Base-by-base conservation (phyloP, 345 rosid genomes). In the Citrus inodora region DNA sequence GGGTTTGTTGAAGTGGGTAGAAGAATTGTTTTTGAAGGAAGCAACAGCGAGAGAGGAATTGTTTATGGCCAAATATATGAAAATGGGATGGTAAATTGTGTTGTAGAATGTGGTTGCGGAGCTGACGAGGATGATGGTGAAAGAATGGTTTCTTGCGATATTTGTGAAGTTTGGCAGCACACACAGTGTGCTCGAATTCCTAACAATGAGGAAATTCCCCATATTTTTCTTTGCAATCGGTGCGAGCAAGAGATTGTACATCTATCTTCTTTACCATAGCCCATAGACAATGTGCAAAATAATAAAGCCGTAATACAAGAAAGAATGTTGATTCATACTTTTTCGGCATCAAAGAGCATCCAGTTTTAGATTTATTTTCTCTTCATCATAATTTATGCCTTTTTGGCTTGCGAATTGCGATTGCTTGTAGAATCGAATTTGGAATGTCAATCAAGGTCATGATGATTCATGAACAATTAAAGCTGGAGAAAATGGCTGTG, bases 111-210 rank as follows among this genome's bases (percentile, higher is more conserved):
- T 35, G 25, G 76, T 22, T 96, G 99, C 80, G 97, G 98, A 63
- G 85, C 92, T 48, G 82, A 83, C 75, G 92, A 88, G 10, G 97
- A 96, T 67, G 98, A 96, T 62, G 98, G 95, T 5, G 98, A 94
- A 83, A 67, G 97, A 55, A 88, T 92, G 92, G 78, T 96, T 59
- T 78, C 90, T 0, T 93, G 99, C 75, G 99, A 92, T 73, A 90
- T 93, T 2, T 96, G 98, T 76, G 93, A 94, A 77, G 92, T 91
- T 71, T 89, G 98, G 98, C 97, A 94, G 74, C 98, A 96, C 32
- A 89, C 94, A 0, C 81, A 93, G 77, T 96, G 99, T 75, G 93
- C 87, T 82, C 74, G 86, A 55, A 90, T 94, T 79, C 95, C 93
- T 35, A 82, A 91, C 42, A 71, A 85, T 75, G 88, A 90, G 76